Base-by-base conservation (phyloP, 164 flowering plant genomes). In the Aristolochia californica region DNA sequence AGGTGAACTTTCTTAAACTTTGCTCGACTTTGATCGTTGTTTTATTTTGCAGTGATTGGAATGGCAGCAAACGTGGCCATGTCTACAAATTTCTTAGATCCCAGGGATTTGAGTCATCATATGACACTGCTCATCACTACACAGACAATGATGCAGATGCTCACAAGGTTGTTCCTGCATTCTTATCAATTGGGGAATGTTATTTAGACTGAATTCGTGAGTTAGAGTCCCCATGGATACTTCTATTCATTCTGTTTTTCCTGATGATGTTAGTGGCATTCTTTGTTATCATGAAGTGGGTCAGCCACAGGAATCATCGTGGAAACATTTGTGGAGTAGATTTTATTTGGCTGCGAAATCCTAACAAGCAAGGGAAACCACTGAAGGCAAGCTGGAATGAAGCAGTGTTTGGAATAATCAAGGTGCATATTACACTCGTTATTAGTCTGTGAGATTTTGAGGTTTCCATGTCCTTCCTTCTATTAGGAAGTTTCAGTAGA, bases 331-430 rank as follows among this genome's bases (percentile, higher is more conserved):
- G 99, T 62, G 99, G 90, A 26, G 99, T 93, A 38, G 99, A 93
- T 74, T 93, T 93, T 58, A 89, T 93, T 77, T 93, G 99, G 99
- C 95, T 93, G 76, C 87, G 88, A 30, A 89, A 89, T 68, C 96
- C 99, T 17, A 77, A 80, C 43, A 78, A 73, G 45, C 74, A 78
- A 48, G 54, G 85, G 18, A 85, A 85, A 59, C 81, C 88, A 27
- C 75, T 90, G 16, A 83, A 82, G 64, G 68, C 79, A 60, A 87
- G 99, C 66, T 89, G 99, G 99, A 84, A 70, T 68, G 97, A 89
- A 70, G 85, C 99, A 51, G 81, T 87, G 1, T 85, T 85, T 68
- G 81, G 96, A 70, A 84, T 89, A 80, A 81, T 93, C 70, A 93
- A 87, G 91, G 99, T 85, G 48, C 15, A 20, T 11, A 16, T 20